Evolutionary conservation across 805 yeast species (phyloP).

Genomic region (Priceomyces castillae): DNA sequence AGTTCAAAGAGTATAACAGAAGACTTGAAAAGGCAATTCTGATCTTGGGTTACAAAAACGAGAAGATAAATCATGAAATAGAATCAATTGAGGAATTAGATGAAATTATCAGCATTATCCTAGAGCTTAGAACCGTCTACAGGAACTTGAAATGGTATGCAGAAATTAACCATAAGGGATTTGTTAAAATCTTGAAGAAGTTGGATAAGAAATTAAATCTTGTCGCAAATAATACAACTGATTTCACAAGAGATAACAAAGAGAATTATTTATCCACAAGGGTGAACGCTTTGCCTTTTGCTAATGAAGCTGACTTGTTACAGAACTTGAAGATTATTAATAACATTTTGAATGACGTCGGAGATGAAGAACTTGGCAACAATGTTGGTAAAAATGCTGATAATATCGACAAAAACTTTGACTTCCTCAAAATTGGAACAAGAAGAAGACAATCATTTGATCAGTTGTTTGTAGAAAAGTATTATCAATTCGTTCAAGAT

Average conservation of each 20-base stretch:
- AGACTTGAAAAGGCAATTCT: conserved; percentile 50
- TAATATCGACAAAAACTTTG: conserved; percentile 10
- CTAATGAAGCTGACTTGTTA: conserved; percentile 63
- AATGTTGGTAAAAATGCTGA: conserved; percentile 11
- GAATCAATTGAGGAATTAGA: conserved; percentile 42
- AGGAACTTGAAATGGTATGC: conserved; percentile 92
- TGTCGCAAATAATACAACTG: conserved; percentile 16
- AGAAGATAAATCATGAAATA: conserved; percentile 26
- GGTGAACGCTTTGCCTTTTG: conserved; percentile 72
- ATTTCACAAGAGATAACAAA: conserved; percentile 33
- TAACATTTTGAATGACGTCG: conserved; percentile 49
- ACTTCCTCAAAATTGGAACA: conserved; percentile 22
- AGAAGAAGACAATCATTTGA: conserved; percentile 25
- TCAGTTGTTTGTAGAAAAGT: conserved; percentile 19
- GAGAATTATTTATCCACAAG: conserved; percentile 55
- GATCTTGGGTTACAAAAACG: conserved; percentile 32
- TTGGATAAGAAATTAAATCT: conserved; percentile 68
- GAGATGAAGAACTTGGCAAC: conserved; percentile 26
- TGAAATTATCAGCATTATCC: conserved; percentile 49
- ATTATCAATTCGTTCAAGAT: conserved; percentile 21
- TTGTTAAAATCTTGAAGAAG: conserved; percentile 83
- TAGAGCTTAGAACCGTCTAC: conserved; percentile 72
- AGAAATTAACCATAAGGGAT: conserved; percentile 87
- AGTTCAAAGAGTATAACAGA: conserved; percentile 70
- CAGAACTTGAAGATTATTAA: conserved; percentile 53